Evolutionary conservation across 73 alveolate species (phyloP).

Genomic region (Durusdinium trenchii): DNA sequence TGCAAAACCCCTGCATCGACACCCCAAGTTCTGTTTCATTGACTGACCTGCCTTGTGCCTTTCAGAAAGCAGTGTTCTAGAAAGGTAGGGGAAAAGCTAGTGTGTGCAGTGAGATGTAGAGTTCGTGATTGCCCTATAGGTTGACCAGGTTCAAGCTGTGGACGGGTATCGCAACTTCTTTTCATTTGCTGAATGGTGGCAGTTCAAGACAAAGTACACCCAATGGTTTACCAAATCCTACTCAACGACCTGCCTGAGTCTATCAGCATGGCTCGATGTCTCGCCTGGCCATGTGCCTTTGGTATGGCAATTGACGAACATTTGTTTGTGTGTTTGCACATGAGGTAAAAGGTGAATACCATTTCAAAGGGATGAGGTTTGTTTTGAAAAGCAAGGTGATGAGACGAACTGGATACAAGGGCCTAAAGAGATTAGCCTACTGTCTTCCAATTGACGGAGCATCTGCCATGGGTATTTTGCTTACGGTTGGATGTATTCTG

Average conservation of each 20-base stretch:
- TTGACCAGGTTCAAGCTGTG: neutral
- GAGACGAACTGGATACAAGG: conserved; percentile 24
- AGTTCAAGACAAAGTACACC: neutral
- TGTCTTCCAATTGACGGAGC: conserved; percentile 10
- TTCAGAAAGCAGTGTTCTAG: neutral
- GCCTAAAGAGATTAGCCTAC: neutral
- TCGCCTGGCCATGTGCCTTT: neutral
- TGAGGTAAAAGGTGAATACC: neutral
- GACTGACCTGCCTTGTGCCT: neutral
- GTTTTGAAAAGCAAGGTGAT: neutral
- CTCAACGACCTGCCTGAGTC: neutral
- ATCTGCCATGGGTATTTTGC: neutral
- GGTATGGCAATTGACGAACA: neutral
- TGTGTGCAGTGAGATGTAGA: neutral
- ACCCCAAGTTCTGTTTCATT: no score
- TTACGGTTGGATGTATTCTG: neutral
- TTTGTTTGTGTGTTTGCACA: neutral
- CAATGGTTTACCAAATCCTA: conserved; percentile 4
- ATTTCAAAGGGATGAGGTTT: neutral
- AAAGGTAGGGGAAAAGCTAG: neutral
- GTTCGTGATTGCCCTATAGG: neutral
- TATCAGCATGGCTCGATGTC: neutral
- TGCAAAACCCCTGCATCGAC: no score
- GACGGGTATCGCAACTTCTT: neutral
- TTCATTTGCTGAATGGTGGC: neutral